phyloP scores from a whole-genome alignment of 2,329 filamentous ascomycete species.

The Penicillium occitanis region DNA sequence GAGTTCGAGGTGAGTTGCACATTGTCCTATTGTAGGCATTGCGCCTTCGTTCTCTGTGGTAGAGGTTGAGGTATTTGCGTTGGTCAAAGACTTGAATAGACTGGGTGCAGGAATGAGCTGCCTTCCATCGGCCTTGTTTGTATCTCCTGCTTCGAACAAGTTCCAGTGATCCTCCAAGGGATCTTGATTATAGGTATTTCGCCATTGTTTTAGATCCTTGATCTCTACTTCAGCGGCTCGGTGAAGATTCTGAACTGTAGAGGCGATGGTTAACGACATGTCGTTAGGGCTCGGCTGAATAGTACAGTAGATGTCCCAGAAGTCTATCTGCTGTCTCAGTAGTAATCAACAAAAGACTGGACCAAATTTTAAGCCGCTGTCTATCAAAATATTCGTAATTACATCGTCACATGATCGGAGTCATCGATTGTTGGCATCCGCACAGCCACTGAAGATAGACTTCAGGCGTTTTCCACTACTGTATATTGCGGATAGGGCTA shows the following conservation, averaged over 20 bases:
- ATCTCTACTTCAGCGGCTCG: background rate
- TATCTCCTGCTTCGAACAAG: background rate
- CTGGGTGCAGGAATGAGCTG: background rate
- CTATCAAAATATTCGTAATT: background rate
- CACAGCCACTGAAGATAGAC: conserved; percentile 1
- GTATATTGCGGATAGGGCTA: background rate
- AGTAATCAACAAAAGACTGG: background rate
- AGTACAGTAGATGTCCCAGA: background rate
- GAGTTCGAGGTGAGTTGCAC: conserved; percentile 25
- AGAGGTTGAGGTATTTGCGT: background rate
- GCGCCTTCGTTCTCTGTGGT: background rate
- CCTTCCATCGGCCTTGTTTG: background rate
- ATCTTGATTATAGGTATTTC: background rate
- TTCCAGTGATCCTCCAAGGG: background rate
- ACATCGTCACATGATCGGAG: background rate
- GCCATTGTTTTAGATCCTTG: background rate
- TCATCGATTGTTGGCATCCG: background rate
- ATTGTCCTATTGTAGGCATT: conserved; percentile 15
- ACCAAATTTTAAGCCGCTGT: background rate
- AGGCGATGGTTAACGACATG: background rate
- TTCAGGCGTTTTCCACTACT: background rate
- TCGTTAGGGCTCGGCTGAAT: background rate
- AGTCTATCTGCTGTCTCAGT: background rate
- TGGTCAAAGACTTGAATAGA: background rate
- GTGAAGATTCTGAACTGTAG: background rate